A percentile compares a stretch with the other conserved stretches of the same genome.
phyloP scores from a whole-genome alignment of 192 early-diverging fungal species.

The Umbelopsis vinacea region DNA sequence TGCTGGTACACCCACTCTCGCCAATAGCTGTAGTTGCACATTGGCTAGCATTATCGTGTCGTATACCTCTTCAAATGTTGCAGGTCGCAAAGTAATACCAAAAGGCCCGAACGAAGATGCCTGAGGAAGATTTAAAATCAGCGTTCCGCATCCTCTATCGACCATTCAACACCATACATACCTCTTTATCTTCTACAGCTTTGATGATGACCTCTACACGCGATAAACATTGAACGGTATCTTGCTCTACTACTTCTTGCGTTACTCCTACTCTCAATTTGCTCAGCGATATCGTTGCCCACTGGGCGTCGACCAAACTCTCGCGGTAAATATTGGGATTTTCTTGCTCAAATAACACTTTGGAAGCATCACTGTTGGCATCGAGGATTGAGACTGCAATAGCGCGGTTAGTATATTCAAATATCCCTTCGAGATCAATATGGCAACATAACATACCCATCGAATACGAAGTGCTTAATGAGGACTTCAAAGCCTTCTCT shows the following conservation, averaged over 20 bases:
- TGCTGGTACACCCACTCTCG: not conserved
- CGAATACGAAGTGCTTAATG: not conserved
- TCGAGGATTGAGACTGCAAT: slow-evolving; percentile 33
- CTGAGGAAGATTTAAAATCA: not conserved
- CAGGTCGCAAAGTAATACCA: not conserved
- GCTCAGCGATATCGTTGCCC: slow-evolving; percentile 34
- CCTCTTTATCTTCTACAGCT: not conserved
- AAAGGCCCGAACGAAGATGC: not conserved
- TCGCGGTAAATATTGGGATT: slow-evolving; percentile 78
- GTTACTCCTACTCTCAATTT: not conserved
- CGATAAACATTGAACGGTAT: not conserved
- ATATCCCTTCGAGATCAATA: not conserved
- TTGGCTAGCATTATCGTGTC: not conserved
- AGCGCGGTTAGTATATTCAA: not conserved
- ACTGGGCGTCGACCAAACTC: slow-evolving; percentile 66
- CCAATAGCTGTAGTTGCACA: not conserved
- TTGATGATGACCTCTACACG: not conserved
- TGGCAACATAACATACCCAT: not conserved
- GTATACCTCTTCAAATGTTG: not conserved
- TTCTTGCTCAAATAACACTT: slow-evolving; percentile 80
- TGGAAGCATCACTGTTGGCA: slow-evolving; percentile 31
- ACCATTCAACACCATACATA: not conserved
- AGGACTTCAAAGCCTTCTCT: slow-evolving; percentile 26
- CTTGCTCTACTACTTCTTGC: not conserved
- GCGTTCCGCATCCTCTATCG: too few species aligned